Base-by-base conservation (phyloP, 164 flowering plant genomes). In the Nymphaea colorata region DNA sequence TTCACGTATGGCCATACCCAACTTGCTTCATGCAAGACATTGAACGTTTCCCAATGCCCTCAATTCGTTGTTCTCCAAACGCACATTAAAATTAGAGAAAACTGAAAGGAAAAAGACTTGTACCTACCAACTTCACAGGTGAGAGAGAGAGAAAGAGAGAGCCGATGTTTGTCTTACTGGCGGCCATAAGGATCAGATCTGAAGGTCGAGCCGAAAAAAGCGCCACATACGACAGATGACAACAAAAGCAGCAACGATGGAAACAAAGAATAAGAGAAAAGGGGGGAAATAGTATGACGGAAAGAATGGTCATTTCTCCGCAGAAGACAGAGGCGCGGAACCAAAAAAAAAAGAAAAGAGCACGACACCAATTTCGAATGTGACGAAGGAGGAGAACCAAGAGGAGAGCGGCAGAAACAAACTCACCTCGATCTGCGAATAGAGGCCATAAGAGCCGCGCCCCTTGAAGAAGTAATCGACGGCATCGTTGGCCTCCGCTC, bases 401-500 rank as follows among this genome's bases (percentile, higher is more conserved):
- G 57, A 15, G 57, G 14, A 51, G 3, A 51, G 57, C 57, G 57
- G 14, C 5, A 51, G 5, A 45, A n/a, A 3, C 3, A 67, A 41
- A 67, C 61, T 61, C 69, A 90, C 97, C 97, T 93, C 94, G 86
- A 93, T 83, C 85, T 86, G 89, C 69, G 93, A 74, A 77, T 43
- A 87, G 71, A 83, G 83, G n/a, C 86, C 87, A 18, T 70, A 69
- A 76, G 77, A 78, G 66, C 93, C 96, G 42, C 81, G 89, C 70
- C 84, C 73, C 67, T 72, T 79, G 64, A 86, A 79, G 76, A 80
- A 83, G 62, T 59, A 55, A 42, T 84, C 86, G 41, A 84, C 84
- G 57, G 96, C 89, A 15, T 86, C 93, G 78, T 86, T 91, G 3
- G 4, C 65, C 36, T 18, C 61, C 55, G 43, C 64, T 42, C 65